These are phyloP conservation scores for Hygrocybe coccinea DNA, from an alignment of 768 basidiomycete species.

Conservation along the genomic window DNA sequence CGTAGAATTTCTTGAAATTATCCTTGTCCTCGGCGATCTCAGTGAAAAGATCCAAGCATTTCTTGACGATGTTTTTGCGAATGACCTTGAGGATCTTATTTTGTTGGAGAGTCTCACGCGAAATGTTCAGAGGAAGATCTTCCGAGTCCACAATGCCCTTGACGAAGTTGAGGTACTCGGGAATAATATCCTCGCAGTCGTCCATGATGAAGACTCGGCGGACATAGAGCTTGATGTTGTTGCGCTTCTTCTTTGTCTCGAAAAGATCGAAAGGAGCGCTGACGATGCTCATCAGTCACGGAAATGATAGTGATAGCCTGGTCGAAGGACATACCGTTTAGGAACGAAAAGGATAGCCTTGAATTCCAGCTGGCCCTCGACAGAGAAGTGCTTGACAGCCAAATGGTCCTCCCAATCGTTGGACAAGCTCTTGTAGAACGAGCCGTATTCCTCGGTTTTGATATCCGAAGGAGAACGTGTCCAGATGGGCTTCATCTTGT, in stretches of 20 bases:
- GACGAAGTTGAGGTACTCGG: slow-evolving; percentile 99
- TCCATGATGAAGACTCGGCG: slow-evolving; percentile 99
- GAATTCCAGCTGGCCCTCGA: slow-evolving; percentile 99
- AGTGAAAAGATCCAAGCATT: slow-evolving; percentile 87
- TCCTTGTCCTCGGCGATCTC: slow-evolving; percentile 99
- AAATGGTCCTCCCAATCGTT: slow-evolving; percentile 99
- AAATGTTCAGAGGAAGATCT: slow-evolving; percentile 99
- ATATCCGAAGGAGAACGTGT: slow-evolving; percentile 97
- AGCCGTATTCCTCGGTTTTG: slow-evolving; percentile 83
- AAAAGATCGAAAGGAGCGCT: slow-evolving; percentile 99
- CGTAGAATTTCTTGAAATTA: slow-evolving; percentile 95
- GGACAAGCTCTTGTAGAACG: slow-evolving; percentile 99
- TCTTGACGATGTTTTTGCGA: slow-evolving; percentile 99
- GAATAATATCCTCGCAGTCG: slow-evolving; percentile 98
- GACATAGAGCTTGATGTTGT: slow-evolving; percentile 99
- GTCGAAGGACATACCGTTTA: slow-evolving; percentile 63
- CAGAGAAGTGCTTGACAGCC: slow-evolving; percentile 99
- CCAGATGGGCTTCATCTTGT: slow-evolving; percentile 99
- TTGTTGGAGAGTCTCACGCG: slow-evolving; percentile 98
- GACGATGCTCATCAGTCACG: slow-evolving; percentile 6
- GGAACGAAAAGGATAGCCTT: slow-evolving; percentile 98
- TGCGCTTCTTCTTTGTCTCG: slow-evolving; percentile 99
- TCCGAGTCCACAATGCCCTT: slow-evolving; percentile 99
- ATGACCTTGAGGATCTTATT: slow-evolving; percentile 99
- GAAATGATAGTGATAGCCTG: neutral